These are phyloP conservation scores for Aspergillus awamori DNA, from an alignment of 2,329 filamentous ascomycete genomes.

Conservation along the genomic window DNA sequence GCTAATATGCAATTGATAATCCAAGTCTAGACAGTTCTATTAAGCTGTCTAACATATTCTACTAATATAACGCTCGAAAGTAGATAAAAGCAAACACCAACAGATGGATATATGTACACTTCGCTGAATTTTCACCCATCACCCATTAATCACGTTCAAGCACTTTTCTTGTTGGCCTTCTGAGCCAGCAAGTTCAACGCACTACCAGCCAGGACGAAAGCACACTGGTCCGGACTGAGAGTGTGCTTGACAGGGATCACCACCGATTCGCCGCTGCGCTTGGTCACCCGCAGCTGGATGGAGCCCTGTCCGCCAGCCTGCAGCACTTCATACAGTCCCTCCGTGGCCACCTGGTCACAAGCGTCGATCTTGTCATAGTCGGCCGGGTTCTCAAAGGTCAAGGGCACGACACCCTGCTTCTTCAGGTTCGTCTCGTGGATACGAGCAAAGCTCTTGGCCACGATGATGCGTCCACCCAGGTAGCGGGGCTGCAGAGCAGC, in stretches of 20 bases:
- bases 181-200: slow-evolving; percentile 84
- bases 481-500: slow-evolving; percentile 89
- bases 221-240: slow-evolving; percentile 85
- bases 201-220: slow-evolving; percentile 89
- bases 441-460: slow-evolving; percentile 84
- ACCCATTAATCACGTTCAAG: neutral
- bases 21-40: neutral
- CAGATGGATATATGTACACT: slow-evolving; percentile 4
- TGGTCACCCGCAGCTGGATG: slow-evolving; percentile 25
- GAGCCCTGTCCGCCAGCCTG: slow-evolving; percentile 33
- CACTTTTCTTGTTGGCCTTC: slow-evolving; percentile 14
- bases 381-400: slow-evolving; percentile 84
- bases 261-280: slow-evolving; percentile 61
- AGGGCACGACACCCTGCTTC: slow-evolving; percentile 94
- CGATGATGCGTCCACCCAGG: slow-evolving; percentile 79
- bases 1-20: neutral
- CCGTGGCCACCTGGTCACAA: slow-evolving; percentile 79
- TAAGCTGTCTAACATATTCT: neutral
- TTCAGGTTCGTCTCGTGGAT: slow-evolving; percentile 97
- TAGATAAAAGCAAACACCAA: neutral
- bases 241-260: slow-evolving; percentile 81
- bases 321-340: slow-evolving; percentile 82
- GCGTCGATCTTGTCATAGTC: slow-evolving; percentile 86
- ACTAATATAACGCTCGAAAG: slow-evolving; percentile 2
- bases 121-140: neutral